These are phyloP conservation scores for Pseudonitzschia delicatissima DNA, from an alignment of 108 stramenopile genomes.

Conservation along the genomic window DNA sequence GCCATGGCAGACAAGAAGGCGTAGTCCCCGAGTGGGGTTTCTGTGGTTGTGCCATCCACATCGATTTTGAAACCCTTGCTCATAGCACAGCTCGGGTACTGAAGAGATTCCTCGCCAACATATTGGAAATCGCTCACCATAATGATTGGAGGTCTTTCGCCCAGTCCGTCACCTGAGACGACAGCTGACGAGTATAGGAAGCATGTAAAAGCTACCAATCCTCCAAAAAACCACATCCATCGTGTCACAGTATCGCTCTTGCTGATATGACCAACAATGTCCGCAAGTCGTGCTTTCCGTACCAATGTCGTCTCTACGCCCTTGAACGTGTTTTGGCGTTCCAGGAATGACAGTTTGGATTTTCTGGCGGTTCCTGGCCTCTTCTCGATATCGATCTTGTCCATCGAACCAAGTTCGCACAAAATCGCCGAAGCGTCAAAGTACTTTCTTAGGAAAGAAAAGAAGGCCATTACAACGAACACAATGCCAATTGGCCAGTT, in stretches of 20 bases:
- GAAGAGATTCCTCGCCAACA: conserved; percentile 9
- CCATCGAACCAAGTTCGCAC: conserved; percentile 35
- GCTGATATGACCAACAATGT: conserved; percentile 7
- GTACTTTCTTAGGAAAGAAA: conserved; percentile 36
- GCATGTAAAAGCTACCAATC: background rate
- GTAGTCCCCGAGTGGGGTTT: conserved; percentile 42
- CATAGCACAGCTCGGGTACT: conserved; percentile 27
- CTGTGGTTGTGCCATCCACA: background rate
- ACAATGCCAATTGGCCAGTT: conserved; percentile 2
- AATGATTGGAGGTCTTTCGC: conserved; percentile 8
- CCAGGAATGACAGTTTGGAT: background rate
- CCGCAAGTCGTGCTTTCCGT: background rate
- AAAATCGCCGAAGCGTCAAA: conserved; percentile 37
- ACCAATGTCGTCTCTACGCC: background rate
- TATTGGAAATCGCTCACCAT: conserved; percentile 19
- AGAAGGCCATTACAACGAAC: conserved; percentile 31
- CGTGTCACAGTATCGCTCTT: background rate
- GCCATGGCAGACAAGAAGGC: conserved; percentile 39
- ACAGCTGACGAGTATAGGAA: conserved; percentile 4
- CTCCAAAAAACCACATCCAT: conserved; percentile 17
- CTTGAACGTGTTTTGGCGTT: background rate
- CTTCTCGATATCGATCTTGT: conserved; percentile 7
- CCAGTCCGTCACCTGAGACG: background rate
- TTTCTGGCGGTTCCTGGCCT: background rate
- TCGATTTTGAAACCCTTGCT: conserved; percentile 7